Evolutionary conservation across 1,139 yeast genomes (phyloP), one percentile per base, ranked within the genome.

Genomic region (Magnusiomyces suaveolens): DNA sequence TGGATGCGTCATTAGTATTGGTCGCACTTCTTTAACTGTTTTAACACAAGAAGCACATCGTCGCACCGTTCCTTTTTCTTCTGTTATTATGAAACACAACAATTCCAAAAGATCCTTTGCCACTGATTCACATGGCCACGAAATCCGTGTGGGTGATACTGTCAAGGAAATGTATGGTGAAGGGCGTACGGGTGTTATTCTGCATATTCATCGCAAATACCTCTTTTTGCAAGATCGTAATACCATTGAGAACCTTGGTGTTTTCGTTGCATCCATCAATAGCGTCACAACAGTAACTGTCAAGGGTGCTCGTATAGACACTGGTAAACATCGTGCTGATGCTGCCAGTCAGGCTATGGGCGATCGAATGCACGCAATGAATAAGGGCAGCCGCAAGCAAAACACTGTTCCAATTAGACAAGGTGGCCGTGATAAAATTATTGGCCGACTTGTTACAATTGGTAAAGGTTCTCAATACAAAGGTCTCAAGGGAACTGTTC

Each of bases 401-500:
- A 72, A 78, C n/a, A 74, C 83, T 25, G 74, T 73, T 33, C 72
- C 59, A 16, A 55, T 55, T 39, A 47, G 76, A 60, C 76, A 72
- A 53, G 82, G 83, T 55, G 96, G 94, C 24, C 82, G 92, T 64
- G 97, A 89, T 68, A 80, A 81, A 52, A 81, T 92, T 44, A 65
- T 90, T 44, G 86, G 87, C 61, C 88, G 87, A 66, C 85, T 87
- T 57, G 96, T 92, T 33, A 82, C 90, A 58, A 86, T 94, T 51
- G 82, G 87, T 38, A 82, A 86, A 63, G 75, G 83, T 12, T 96
- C 97, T 4, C 90, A 90, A 60, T 88, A 90, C 70, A 94, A 92
- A 72, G 97, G 98, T 46, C 80, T 89, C 62, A 83, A 85, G 75
- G 99, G 98, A 66, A 86, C 87, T 62, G 89, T 94, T 46, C 86